Base-by-base conservation (phyloP, 2,329 filamentous ascomycete genomes). In the Elsinoe necatrix region DNA sequence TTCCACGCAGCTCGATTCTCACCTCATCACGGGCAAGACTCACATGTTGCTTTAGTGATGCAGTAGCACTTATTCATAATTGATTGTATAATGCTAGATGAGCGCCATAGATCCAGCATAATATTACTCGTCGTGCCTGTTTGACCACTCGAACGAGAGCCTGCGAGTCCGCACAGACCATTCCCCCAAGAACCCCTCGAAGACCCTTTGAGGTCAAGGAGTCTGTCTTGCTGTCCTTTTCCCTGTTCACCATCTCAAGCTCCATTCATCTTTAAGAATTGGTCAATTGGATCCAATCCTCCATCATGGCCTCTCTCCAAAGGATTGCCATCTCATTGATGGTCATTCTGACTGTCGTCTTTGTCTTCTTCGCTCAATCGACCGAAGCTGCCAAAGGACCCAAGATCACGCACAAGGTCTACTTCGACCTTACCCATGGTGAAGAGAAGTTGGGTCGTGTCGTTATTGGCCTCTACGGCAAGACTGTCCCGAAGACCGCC, bases 381-480 rank as follows among this genome's bases (percentile, higher is more conserved):
- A 83, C 81, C 59, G 83, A 87, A 65, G 87, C 87, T 56, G 78
- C 78, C 63, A 89, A 92, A 77, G 92, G 93, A 47, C 68, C 89
- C 61, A 95, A 93, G 83, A 92, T 96, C 77, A 96, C 91, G 67
- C 80, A 88, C 80, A 95, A 95, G 83, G 81, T 93, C 74, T 93
- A 83, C 80, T 92, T 95, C 72, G 88, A 93, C 73, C 84, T 95
- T 63, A 75, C 79, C 66, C 84, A 89, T 67, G 89, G 85, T 67
- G 88, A 88, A 62, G 78, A 89, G 73, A 71, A 79, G 48, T 69
- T 92, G 41, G 89, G 89, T 60, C 83, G 86, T 61, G 79, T 95
- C 64, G 84, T 89, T 63, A 82, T 93, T 34, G 89, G 89, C 65
- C 83, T 95, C 52, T 95, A 93, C 70, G 89, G 88, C 74, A 89